phyloP scores from a whole-genome alignment of 805 yeast species.

The Wickerhamomyces chambardii region DNA sequence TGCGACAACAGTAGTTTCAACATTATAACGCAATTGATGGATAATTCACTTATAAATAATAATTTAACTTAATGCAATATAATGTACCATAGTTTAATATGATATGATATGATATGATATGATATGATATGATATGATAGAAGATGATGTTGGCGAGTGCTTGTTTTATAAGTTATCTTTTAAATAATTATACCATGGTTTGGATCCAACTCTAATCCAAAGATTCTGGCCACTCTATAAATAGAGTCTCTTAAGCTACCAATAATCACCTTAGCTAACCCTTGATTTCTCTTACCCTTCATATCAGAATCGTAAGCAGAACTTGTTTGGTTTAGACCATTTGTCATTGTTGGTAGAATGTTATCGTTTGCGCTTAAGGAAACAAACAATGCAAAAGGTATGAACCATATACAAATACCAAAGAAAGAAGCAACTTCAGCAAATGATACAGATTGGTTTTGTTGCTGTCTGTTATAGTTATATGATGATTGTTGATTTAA shows the following conservation, averaged over 20 bases:
- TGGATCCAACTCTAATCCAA: constrained; percentile 60
- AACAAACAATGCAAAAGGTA: constrained; percentile 89
- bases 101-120: too few relatives aligned
- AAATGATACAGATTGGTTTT: constrained; percentile 60
- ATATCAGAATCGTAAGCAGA: constrained; percentile 17
- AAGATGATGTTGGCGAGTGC: too few relatives aligned
- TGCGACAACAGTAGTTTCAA: too few relatives aligned
- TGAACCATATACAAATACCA: constrained; percentile 88
- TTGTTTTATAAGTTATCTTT: too few relatives aligned
- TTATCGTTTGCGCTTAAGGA: constrained; percentile 89
- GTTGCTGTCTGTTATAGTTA: constrained; percentile 46
- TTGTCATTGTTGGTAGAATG: constrained; percentile 52
- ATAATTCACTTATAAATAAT: too few relatives aligned
- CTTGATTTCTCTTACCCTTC: constrained; percentile 38
- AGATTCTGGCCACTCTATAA: constrained; percentile 35
- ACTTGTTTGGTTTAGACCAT: constrained; percentile 17
- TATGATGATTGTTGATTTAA: constrained; percentile 62
- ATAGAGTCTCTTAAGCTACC: constrained; percentile 39
- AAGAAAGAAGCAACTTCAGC: constrained; percentile 92
- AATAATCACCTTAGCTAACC: constrained; percentile 61
- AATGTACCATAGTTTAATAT: too few relatives aligned
- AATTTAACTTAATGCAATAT: too few relatives aligned
- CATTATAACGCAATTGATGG: too few relatives aligned
- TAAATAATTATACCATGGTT: constrained; percentile 40
- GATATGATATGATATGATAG: too few relatives aligned